Evolutionary conservation across 2,329 filamentous ascomycete species (phyloP).

Genomic region (Dactylellina drechsleri): DNA sequence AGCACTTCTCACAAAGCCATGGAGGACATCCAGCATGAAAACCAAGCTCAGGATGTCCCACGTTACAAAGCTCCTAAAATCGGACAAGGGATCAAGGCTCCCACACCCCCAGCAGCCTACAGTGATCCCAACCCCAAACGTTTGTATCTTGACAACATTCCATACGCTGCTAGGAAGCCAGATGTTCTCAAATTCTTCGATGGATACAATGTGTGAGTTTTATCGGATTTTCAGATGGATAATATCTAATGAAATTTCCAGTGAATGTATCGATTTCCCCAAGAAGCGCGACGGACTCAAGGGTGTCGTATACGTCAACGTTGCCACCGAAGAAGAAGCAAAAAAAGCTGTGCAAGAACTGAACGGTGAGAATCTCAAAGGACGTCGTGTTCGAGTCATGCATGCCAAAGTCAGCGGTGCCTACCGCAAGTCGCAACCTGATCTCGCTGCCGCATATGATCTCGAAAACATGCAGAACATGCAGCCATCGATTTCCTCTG

Average conservation of each 20-base stretch:
- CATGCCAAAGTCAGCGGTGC: constrained; percentile 18
- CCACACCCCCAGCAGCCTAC: constrained; percentile 24
- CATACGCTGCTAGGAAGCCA: constrained; percentile 38
- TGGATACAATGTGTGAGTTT: constrained; percentile 44
- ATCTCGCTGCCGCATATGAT: constrained; percentile 1
- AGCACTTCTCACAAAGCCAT: not conserved
- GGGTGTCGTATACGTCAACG: constrained; percentile 30
- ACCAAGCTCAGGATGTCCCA: constrained; percentile 12
- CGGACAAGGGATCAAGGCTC: constrained; percentile 23
- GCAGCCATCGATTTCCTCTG: not conserved
- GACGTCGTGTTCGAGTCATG: constrained; percentile 27
- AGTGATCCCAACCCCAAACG: constrained; percentile 27
- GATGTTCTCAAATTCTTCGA: constrained; percentile 42
- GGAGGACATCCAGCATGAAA: constrained; percentile 6
- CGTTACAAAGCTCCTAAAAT: constrained; percentile 38
- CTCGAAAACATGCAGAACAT: not conserved
- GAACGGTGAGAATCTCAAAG: constrained; percentile 25
- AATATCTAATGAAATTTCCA: constrained; percentile 6
- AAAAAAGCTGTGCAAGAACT: constrained; percentile 29
- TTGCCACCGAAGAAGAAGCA: constrained; percentile 39
- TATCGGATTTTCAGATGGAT: not conserved
- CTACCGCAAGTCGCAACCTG: constrained; percentile 22
- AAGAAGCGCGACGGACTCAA: constrained; percentile 30
- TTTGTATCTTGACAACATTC: constrained; percentile 46
- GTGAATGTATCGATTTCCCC: constrained; percentile 39